Conservation (phyloP, 2,329 filamentous ascomycete species). For the Scedosporium minutisporum region DNA sequence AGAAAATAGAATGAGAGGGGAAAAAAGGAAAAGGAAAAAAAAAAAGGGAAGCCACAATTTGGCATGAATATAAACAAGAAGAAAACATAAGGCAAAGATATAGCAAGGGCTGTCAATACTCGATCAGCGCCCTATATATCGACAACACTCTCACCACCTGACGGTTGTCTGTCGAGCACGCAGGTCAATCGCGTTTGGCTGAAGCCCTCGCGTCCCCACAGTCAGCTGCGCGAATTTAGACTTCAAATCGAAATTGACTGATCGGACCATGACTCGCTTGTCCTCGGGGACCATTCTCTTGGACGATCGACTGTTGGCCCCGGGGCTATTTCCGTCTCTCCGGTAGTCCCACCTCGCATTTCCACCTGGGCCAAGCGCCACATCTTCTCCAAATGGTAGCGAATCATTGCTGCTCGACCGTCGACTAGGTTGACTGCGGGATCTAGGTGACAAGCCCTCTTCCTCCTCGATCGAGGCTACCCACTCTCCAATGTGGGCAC, state of each 20-base stretch:
- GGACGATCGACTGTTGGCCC: conserved; percentile 8
- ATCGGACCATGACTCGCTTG: conserved; percentile 45
- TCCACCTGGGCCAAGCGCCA: not conserved
- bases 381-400: conserved; percentile 23
- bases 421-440: not conserved
- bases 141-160: conserved; percentile 27
- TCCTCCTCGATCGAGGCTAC: conserved; percentile 46
- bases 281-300: conserved; percentile 34
- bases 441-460: conserved; percentile 17
- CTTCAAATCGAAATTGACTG: conserved; percentile 47
- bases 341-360: not conserved
- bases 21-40: not conserved
- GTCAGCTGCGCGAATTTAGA: conserved; percentile 37
- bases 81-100: not conserved
- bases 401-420: conserved; percentile 10
- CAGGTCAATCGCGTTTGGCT: conserved; percentile 33
- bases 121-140: not conserved
- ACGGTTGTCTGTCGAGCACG: conserved; percentile 37
- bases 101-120: not conserved
- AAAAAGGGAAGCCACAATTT: not conserved
- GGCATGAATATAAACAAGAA: not conserved
- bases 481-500: conserved; percentile 45
- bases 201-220: conserved; percentile 45
- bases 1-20: not conserved
- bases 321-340: conserved; percentile 10